Conservation (phyloP, 805 yeast species). For the Hanseniaspora guilliermondii region DNA sequence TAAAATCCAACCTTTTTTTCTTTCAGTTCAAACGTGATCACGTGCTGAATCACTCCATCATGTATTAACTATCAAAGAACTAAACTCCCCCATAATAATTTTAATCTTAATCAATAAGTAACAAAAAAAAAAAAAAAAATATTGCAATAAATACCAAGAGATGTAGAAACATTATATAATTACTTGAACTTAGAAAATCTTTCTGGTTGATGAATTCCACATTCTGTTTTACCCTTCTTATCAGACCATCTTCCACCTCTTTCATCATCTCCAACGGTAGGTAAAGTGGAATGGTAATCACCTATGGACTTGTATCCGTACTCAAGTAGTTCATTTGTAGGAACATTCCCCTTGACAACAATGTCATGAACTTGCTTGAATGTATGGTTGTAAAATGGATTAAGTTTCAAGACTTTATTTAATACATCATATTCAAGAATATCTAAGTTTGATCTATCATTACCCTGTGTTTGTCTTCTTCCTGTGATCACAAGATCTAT, state of each 20-base stretch:
- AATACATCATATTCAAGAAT: slow-evolving; percentile 64
- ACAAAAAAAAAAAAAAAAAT: not conserved
- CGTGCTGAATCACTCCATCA: no score
- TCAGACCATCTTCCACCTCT: slow-evolving; percentile 88
- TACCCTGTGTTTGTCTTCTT: slow-evolving; percentile 82
- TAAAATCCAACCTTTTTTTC: no score
- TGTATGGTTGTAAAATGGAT: slow-evolving; percentile 77
- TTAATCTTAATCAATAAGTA: no score
- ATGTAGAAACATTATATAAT: slow-evolving; percentile 4
- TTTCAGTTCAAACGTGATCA: no score
- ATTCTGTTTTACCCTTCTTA: slow-evolving; percentile 83
- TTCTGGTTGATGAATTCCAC: slow-evolving; percentile 82
- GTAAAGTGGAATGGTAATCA: slow-evolving; percentile 87
- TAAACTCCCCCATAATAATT: no score
- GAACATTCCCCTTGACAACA: slow-evolving; percentile 58
- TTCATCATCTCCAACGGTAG: slow-evolving; percentile 77
- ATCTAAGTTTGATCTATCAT: slow-evolving; percentile 56
- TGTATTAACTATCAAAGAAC: no score
- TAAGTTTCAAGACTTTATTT: slow-evolving; percentile 67
- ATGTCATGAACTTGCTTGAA: slow-evolving; percentile 61
- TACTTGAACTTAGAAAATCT: slow-evolving; percentile 53
- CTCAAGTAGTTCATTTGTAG: slow-evolving; percentile 73
- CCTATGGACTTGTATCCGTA: slow-evolving; percentile 85
- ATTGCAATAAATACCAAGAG: not conserved
- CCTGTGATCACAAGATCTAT: slow-evolving; percentile 89